These are phyloP conservation scores for Lipomyces yamanashiensis DNA, from an alignment of 805 yeast species.

Conservation along the genomic window DNA sequence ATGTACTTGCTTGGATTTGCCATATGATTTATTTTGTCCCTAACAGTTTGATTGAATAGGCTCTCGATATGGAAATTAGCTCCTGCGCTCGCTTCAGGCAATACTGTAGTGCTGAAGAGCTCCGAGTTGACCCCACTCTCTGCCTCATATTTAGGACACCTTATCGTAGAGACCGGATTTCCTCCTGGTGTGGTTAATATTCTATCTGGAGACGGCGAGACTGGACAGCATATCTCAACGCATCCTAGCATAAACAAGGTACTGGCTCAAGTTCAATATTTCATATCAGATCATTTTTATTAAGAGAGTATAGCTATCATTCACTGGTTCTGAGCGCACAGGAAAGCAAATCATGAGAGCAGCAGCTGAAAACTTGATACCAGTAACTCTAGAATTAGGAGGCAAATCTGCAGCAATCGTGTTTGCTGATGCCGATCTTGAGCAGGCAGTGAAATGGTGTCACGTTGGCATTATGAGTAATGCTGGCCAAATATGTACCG, in stretches of 20 bases:
- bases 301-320: conserved; percentile 59
- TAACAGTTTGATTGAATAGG: conserved; percentile 14
- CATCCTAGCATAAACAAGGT: conserved; percentile 73
- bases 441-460: conserved; percentile 72
- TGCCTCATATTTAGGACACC: conserved; percentile 61
- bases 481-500: conserved; percentile 95
- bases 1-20: conserved; percentile 14
- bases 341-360: conserved; percentile 85
- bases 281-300: neutral
- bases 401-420: conserved; percentile 94
- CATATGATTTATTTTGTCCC: neutral
- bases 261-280: conserved; percentile 42
- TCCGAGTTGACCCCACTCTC: conserved; percentile 80
- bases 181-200: conserved; percentile 79
- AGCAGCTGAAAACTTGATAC: conserved; percentile 67
- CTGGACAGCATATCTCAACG: conserved; percentile 68
- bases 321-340: conserved; percentile 91
- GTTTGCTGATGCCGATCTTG: conserved; percentile 82
- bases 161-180: conserved; percentile 68
- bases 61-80: conserved; percentile 68
- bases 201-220: conserved; percentile 70
- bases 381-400: conserved; percentile 90
- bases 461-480: conserved; percentile 84
- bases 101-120: conserved; percentile 70
- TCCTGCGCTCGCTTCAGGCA: conserved; percentile 83